A percentile compares a stretch with the other conserved stretches of the same genome.
Conservation (phyloP, 2,329 filamentous ascomycete genomes). For the Alternaria arborescens region DNA sequence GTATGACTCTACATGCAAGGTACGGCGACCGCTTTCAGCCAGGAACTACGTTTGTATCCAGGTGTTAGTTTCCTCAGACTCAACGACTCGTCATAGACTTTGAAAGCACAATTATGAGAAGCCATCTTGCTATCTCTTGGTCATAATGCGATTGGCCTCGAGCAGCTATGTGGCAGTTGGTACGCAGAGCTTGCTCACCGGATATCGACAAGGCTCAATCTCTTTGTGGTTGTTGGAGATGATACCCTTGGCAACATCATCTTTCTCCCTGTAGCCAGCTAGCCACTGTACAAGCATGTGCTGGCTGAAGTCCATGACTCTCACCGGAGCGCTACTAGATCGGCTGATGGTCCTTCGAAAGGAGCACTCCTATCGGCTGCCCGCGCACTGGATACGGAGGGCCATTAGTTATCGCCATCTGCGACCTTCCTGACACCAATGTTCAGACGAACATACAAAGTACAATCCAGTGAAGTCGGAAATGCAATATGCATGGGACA, state of each 20-base stretch:
- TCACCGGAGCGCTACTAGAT: background rate
- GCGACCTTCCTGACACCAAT: background rate
- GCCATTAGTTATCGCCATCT: background rate
- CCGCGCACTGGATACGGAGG: background rate
- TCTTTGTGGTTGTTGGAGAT: background rate
- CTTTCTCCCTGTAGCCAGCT: background rate
- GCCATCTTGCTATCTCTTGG: background rate
- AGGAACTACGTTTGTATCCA: background rate
- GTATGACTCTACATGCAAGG: background rate
- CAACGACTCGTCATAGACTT: background rate
- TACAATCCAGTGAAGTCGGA: background rate
- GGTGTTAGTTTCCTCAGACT: background rate
- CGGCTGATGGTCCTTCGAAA: background rate
- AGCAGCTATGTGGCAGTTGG: background rate
- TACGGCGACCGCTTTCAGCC: background rate
- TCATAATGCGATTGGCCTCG: background rate
- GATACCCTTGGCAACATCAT: background rate
- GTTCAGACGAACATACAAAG: background rate
- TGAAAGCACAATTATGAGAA: background rate
- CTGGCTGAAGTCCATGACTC: background rate
- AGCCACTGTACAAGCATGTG: background rate
- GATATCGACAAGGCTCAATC: background rate
- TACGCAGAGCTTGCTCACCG: background rate
- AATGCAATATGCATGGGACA: background rate
- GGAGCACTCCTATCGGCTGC: background rate